A percentile compares a stretch with the other conserved stretches of the same genome.
Conservation (phyloP, 345 rosid genomes). For the Psidium friedrichsthalianum region DNA sequence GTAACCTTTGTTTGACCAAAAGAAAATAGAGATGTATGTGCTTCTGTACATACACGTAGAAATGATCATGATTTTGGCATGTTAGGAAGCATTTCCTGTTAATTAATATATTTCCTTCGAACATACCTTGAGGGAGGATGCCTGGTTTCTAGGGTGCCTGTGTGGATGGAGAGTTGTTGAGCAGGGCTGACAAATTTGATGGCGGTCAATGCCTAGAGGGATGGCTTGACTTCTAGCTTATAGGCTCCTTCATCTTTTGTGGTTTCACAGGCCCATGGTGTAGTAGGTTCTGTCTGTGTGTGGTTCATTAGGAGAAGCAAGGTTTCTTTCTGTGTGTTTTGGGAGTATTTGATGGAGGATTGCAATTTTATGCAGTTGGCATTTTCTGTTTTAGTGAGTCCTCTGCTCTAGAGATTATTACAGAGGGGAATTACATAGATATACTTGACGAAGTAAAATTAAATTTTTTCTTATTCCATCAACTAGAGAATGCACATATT, state of each 20-base stretch:
- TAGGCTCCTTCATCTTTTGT: background rate
- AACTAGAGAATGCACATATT: background rate
- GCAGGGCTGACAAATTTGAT: background rate
- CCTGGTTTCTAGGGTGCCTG: background rate
- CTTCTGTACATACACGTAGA: background rate
- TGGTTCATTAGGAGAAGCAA: background rate
- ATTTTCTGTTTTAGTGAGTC: background rate
- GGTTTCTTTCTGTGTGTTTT: background rate
- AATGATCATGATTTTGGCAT: background rate
- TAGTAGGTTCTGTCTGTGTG: background rate
- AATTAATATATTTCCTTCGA: background rate
- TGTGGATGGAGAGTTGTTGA: background rate
- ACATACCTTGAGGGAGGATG: background rate
- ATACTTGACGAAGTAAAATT: background rate
- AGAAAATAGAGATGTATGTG: background rate
- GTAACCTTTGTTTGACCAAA: background rate
- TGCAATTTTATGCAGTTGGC: background rate
- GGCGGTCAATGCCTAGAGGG: background rate
- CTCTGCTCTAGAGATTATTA: background rate
- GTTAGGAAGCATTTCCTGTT: background rate
- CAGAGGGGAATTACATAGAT: background rate
- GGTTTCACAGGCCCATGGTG: background rate
- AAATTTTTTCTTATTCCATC: background rate
- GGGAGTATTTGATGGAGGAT: background rate
- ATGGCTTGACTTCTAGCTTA: background rate